phyloP scores from a whole-genome alignment of 371 early-diverging fungal species.

The Chytridiales sp. region DNA sequence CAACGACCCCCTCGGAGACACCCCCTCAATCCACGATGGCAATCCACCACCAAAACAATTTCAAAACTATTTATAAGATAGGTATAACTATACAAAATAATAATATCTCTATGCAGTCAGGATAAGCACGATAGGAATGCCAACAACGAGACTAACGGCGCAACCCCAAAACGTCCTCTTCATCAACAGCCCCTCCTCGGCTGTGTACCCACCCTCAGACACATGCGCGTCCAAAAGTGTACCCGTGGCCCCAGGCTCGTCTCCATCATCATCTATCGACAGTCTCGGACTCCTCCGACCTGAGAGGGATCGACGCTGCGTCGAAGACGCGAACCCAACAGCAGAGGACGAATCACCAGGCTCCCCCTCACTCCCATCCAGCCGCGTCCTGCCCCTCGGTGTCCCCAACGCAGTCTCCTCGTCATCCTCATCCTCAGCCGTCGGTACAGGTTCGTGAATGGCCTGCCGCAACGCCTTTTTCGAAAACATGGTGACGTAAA shows the following conservation, averaged over 20 bases:
- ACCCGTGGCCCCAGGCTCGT: background rate
- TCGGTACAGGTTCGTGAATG: background rate
- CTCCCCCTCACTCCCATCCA: background rate
- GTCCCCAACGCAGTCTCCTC: background rate
- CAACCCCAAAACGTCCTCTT: slow-evolving; percentile 10
- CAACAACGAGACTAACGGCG: too few relatives aligned
- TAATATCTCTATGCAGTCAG: too few relatives aligned
- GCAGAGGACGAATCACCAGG: background rate
- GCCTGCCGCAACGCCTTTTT: slow-evolving; percentile 33
- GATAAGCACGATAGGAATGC: too few relatives aligned
- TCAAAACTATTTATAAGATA: too few relatives aligned
- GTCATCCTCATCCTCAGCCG: background rate
- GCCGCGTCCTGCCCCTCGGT: background rate
- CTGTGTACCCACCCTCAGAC: slow-evolving; percentile 19
- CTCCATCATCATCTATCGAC: slow-evolving; percentile 5
- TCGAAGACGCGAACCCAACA: background rate
- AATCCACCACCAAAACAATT: too few relatives aligned
- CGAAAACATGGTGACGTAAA: slow-evolving; percentile 38
- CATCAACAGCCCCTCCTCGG: slow-evolving; percentile 12
- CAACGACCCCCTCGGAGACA: too few relatives aligned
- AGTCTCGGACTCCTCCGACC: background rate
- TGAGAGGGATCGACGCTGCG: background rate
- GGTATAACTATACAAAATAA: too few relatives aligned
- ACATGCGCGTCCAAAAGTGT: background rate
- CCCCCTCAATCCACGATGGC: too few relatives aligned